phyloP scores from a whole-genome alignment of 192 early-diverging fungal genomes.

The Coemansia sp. region DNA sequence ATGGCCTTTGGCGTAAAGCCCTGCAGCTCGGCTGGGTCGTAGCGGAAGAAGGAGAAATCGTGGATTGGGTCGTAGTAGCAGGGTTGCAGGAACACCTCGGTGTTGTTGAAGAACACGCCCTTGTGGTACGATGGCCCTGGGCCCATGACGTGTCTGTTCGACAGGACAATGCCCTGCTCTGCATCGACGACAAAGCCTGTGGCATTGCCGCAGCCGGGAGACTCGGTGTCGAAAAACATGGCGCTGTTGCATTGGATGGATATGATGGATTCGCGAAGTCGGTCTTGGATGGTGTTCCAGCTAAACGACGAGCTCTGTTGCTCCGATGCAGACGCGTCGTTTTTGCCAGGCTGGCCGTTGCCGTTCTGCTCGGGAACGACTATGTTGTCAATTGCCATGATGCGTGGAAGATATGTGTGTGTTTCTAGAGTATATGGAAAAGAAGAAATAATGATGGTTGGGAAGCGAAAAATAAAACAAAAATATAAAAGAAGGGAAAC shows the following conservation, averaged over 20 bases:
- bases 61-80: slow-evolving; percentile 75
- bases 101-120: slow-evolving; percentile 65
- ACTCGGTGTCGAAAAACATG: slow-evolving; percentile 9
- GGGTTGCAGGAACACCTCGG: slow-evolving; percentile 64
- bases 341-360: not conserved
- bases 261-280: slow-evolving; percentile 17
- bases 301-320: slow-evolving; percentile 2
- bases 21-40: slow-evolving; percentile 62
- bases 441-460: not conserved
- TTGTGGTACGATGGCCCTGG: slow-evolving; percentile 65
- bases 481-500: too few species aligned
- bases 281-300: slow-evolving; percentile 28
- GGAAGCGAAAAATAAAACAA: too few species aligned
- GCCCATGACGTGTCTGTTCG: slow-evolving; percentile 71
- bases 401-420: not conserved
- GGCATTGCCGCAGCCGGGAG: slow-evolving; percentile 17
- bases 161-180: slow-evolving; percentile 64
- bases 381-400: not conserved
- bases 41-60: slow-evolving; percentile 78
- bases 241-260: slow-evolving; percentile 5
- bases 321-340: not conserved
- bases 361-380: not conserved
- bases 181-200: slow-evolving; percentile 79
- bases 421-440: not conserved
- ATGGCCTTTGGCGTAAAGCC: slow-evolving; percentile 24